Evolutionary conservation across 2,329 filamentous ascomycete species (phyloP).

Genomic region (Fusarium staphyleae): DNA sequence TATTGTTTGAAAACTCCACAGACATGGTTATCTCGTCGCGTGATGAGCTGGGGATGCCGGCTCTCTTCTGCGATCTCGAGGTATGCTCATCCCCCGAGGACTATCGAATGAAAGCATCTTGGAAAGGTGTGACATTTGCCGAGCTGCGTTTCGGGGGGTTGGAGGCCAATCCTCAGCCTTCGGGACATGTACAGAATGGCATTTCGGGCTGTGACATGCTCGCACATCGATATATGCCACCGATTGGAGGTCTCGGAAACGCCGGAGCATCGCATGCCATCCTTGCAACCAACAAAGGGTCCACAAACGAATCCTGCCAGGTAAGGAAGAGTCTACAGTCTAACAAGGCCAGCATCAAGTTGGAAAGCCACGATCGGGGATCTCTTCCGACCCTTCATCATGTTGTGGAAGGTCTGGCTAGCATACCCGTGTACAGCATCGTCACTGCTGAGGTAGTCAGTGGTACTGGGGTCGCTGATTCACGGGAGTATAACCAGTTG

Average conservation of each 20-base stretch:
- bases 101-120: slow-evolving; percentile 18
- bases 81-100: slow-evolving; percentile 33
- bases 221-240: slow-evolving; percentile 46
- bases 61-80: slow-evolving; percentile 60
- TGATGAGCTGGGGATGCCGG: slow-evolving; percentile 69
- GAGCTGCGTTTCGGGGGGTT: slow-evolving; percentile 12
- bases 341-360: not conserved
- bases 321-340: too few species aligned
- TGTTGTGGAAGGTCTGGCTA: slow-evolving; percentile 11
- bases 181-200: too few species aligned
- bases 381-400: slow-evolving; percentile 13
- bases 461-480: not conserved
- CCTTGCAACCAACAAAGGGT: slow-evolving; percentile 4
- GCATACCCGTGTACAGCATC: slow-evolving; percentile 14
- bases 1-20: slow-evolving; percentile 58
- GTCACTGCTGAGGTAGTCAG: slow-evolving; percentile 13
- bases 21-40: slow-evolving; percentile 63
- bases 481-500: too few species aligned
- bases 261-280: too few species aligned
- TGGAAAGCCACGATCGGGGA: slow-evolving; percentile 3
- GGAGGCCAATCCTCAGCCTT: not conserved
- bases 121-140: slow-evolving; percentile 20
- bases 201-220: slow-evolving; percentile 33
- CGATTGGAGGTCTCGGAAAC: too few species aligned
- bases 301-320: slow-evolving; percentile 33